A percentile compares a stretch with the other conserved stretches of the same genome.
Conservation (phyloP, 2,329 filamentous ascomycete genomes). For the Colletotrichum sansevieriae region DNA sequence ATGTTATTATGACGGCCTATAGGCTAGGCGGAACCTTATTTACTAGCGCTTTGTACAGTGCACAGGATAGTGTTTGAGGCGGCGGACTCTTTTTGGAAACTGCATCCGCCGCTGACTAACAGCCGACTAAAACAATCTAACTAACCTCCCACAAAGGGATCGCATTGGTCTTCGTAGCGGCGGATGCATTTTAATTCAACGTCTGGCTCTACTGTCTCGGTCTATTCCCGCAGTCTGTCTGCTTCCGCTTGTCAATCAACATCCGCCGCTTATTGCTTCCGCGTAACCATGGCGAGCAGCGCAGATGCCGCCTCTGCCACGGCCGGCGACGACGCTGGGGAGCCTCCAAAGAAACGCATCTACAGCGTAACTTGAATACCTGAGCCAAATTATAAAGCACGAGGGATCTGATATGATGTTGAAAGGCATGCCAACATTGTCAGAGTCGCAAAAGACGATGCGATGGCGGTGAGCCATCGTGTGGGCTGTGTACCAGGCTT, state of each 20-base stretch:
- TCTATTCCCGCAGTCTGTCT: not conserved
- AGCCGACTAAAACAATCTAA: too few species aligned
- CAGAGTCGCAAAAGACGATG: constrained; percentile 35
- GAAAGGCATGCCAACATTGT: constrained; percentile 31
- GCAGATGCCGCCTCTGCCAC: not conserved
- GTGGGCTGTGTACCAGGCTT: constrained; percentile 24
- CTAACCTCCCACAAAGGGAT: too few species aligned
- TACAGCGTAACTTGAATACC: constrained; percentile 20
- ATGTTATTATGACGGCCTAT: too few species aligned
- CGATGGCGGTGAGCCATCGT: constrained; percentile 32
- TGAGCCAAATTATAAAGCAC: not conserved
- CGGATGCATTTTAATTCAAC: not conserved
- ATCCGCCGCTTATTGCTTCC: not conserved
- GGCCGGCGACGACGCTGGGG: constrained; percentile 2
- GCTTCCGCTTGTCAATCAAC: not conserved
- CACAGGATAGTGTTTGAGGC: not conserved
- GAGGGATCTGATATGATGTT: not conserved
- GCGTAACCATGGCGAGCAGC: not conserved
- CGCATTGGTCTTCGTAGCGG: not conserved
- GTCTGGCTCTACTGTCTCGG: constrained; percentile 17
- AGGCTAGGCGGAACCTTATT: too few species aligned
- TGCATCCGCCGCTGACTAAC: not conserved
- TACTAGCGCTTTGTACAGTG: too few species aligned
- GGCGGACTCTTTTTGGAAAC: not conserved
- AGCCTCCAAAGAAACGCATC: constrained; percentile 31